Conservation (phyloP, 108 stramenopile species). For the Aurantiochytrium sp. region DNA sequence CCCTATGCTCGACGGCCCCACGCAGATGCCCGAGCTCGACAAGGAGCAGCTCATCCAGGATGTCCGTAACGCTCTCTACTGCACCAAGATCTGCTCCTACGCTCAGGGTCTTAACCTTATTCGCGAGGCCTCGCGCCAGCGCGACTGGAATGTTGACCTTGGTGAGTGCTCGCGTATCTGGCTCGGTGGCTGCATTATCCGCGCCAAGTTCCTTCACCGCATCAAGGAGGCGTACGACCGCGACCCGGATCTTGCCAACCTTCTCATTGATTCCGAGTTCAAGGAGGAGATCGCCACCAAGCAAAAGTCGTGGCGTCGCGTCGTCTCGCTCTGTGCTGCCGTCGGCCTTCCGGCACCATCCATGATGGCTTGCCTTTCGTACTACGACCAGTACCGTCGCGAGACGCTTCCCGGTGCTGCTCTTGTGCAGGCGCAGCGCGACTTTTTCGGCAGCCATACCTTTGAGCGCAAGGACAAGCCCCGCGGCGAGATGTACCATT, state of each 20-base stretch:
- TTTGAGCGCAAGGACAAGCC: slow-evolving; percentile 60
- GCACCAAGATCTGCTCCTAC: slow-evolving; percentile 91
- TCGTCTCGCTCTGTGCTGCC: slow-evolving; percentile 78
- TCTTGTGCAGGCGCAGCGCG: slow-evolving; percentile 91
- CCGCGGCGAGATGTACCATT: slow-evolving; percentile 17
- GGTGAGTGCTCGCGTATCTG: slow-evolving; percentile 89
- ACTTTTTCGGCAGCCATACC: slow-evolving; percentile 99
- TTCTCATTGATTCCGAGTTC: slow-evolving; percentile 85
- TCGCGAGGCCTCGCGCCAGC: slow-evolving; percentile 68
- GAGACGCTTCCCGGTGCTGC: slow-evolving; percentile 73
- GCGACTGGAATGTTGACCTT: slow-evolving; percentile 80
- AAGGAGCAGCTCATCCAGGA: slow-evolving; percentile 83
- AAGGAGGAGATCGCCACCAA: slow-evolving; percentile 64
- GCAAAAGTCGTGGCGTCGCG: slow-evolving; percentile 78
- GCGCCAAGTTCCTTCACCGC: slow-evolving; percentile 78
- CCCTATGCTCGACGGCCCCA: slow-evolving; percentile 71
- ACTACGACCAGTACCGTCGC: slow-evolving; percentile 90
- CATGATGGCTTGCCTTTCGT: slow-evolving; percentile 72
- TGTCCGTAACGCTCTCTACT: slow-evolving; percentile 78
- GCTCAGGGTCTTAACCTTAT: slow-evolving; percentile 92
- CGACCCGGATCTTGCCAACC: slow-evolving; percentile 67
- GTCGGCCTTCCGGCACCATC: slow-evolving; percentile 82
- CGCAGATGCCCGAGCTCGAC: slow-evolving; percentile 64
- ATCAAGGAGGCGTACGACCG: slow-evolving; percentile 74
- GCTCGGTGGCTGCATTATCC: slow-evolving; percentile 98